Evolutionary conservation across 257 asterid species (phyloP), one percentile per base, ranked within the genome.

Genomic region (Echium plantagineum): DNA sequence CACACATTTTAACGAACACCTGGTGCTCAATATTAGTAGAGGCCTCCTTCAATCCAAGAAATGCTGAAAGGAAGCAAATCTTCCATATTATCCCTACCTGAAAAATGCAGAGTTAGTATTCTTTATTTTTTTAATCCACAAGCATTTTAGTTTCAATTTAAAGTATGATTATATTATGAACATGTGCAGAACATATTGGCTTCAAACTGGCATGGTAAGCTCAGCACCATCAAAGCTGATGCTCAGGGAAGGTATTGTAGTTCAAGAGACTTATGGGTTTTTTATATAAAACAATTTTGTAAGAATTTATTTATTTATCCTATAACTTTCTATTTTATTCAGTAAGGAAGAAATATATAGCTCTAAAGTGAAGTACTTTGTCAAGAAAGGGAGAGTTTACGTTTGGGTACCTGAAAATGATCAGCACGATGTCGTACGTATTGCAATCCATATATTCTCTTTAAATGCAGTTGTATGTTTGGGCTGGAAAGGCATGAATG

Each of bases 401-500:
- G 69, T 91, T 48, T 87, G 96, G 96, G 76, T 91, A n/a, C 90
- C 96, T 15, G 93, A 83, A 72, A 82, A 81, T 69, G 96, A 91
- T 73, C 71, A 80, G 78, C 98, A 87, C 72, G 84, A 85, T 82
- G 95, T 87, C 94, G 97, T 90, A 83, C 31, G 64, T 2, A 19
- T 67, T 49, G 46, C 56, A 61, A 35, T 49, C 20, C 21, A 15
- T 38, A 18, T 52, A 55, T 47, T 38, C 53, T 28, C 46, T 17
- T 7, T 5, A 18, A 42, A 42, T 10, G 4, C 4, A 42, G 17
- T 42, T 42, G 15, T 2, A 24, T 24, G 13, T 35, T 35, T n/a
- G n/a, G n/a, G n/a, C n/a, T n/a, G n/a, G n/a, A n/a, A n/a, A n/a
- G n/a, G n/a, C n/a, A n/a, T n/a, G n/a, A n/a, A n/a, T n/a, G 5